Evolutionary conservation across 192 early-diverging fungal species (phyloP), one percentile per base, ranked within the genome.

Genomic region (Thoreauomyces humboldtii): DNA sequence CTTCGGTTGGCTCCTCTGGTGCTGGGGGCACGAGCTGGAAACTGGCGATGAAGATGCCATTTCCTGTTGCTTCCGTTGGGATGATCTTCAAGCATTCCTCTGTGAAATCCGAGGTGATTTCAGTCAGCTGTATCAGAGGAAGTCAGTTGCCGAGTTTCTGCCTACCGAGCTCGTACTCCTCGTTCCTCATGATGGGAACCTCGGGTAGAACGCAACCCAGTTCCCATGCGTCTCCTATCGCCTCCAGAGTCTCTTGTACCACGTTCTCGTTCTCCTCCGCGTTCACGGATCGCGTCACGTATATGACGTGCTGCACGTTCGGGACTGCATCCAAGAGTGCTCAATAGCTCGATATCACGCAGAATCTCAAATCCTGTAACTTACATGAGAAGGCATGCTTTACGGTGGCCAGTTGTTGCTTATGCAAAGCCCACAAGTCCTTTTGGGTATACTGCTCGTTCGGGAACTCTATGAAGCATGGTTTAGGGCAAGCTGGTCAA

Each of bases 1-100:
- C 14, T 11, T 38, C 53, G 50, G 17, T 38, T 22, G 47, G 46
- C 0, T 42, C n/a, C 11, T 33, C 59, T 14, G 50, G 55, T 17
- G 21, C 35, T 31, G 52, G 50, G 27, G 22, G 57, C 37, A 27
- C 33, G 28, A 15, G 38, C 25, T 87, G 80, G 79, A 98, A 93
- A 51, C 84, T 82, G 0, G 92, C 91, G 7, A 96, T 90, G 83
- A 96, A 98, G 63, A 98, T 90, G 15, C 95, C 95, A 68, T 94
- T 95, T 38, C 89, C 86, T 0, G 90, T 87, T 44, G 84, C 65
- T 52, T 86, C 71, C 59, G 77, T 71, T 0, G 78, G 80, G n/a
- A 46, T 52, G 36, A 81, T 77, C 37, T 66, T 74, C n/a, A 81
- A 65, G 56, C 79, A 81, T 63, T 82, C 76, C 59, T 82, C 70